Conservation (phyloP, 768 basidiomycete species). For the Pleurotus salmoneostramineus region DNA sequence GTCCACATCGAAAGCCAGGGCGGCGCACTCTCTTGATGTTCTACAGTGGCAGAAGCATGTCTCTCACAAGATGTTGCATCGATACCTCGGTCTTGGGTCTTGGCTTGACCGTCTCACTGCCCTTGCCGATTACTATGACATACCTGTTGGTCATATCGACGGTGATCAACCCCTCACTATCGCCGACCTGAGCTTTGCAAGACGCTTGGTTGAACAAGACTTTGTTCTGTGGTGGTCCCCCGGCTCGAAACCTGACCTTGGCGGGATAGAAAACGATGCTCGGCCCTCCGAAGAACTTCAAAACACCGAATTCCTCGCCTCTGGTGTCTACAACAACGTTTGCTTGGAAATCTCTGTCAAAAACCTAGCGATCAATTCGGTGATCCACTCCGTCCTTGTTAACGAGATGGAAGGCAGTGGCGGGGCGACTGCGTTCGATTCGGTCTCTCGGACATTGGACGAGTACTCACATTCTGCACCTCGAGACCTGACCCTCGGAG, state of each 20-base stretch:
- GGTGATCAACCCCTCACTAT: constrained; percentile 86
- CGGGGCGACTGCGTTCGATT: constrained; percentile 91
- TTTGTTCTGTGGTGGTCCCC: constrained; percentile 97
- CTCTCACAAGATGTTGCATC: constrained; percentile 75
- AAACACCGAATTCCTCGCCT: constrained; percentile 77
- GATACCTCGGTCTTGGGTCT: constrained; percentile 71
- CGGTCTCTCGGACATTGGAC: constrained; percentile 85
- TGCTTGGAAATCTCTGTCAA: constrained; percentile 87
- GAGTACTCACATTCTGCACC: constrained; percentile 74
- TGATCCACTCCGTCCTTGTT: constrained; percentile 90
- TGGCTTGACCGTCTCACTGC: constrained; percentile 81
- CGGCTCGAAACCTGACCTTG: constrained; percentile 84
- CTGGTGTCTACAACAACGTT: constrained; percentile 90
- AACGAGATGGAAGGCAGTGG: constrained; percentile 97
- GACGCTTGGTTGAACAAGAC: constrained; percentile 83
- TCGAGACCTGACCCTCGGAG: constrained; percentile 80
- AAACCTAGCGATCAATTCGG: constrained; percentile 91
- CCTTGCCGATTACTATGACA: constrained; percentile 86
- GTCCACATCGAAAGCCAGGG: constrained; percentile 78
- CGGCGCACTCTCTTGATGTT: constrained; percentile 69
- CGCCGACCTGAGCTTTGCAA: constrained; percentile 88
- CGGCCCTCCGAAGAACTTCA: constrained; percentile 73
- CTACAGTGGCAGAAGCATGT: constrained; percentile 90
- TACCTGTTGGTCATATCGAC: constrained; percentile 90
- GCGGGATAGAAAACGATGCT: constrained; percentile 87